Base-by-base conservation (phyloP, 371 early-diverging fungal genomes). In the Polyrhizophydium stewartii region DNA sequence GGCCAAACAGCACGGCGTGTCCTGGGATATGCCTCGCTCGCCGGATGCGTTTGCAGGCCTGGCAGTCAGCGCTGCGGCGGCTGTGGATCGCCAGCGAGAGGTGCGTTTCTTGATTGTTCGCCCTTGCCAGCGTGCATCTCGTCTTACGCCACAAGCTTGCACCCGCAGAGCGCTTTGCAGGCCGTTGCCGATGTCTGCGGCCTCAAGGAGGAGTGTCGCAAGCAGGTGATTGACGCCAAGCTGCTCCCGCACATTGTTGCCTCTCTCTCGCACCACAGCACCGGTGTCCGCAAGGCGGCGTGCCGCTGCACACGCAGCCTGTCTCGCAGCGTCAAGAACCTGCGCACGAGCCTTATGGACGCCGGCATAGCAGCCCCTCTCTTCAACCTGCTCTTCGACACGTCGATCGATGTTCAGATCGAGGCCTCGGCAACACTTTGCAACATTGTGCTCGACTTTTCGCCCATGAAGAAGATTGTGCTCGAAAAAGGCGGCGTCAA, bases 381-480 rank as follows among this genome's bases (percentile, higher is more conserved):
- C 24, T 81, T 90, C 56, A 81, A 84, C 79, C 71, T 92, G 1
- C 69, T 94, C 13, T 69, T 76, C 9, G 93, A 92, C 71, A 76
- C 78, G 30, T 80, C 82, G 27, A 64, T 71, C 9, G 77, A 83
- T 5, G 90, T 92, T 0, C 87, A 87, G 57, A 83, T 83, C 33
- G 83, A 85, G 22, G 92, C 92, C 1, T 86, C 85, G 35, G 92
- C 91, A 1, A 88, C 91, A 0, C 64, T 94, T 16, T 92, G 94
- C 72, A 94, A 94, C 61, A 77, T 94, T 45, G 90, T 91, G 0
- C 72, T 94, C 21, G 92, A 92, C 50, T 91, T 94, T 59, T 88
- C 89, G 13, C 92, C 94, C 0, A 91, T 94, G 90, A 92, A 90
- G 62, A 85, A 85, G 76, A 80, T 77, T 19, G 84, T 92, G 12